These are phyloP conservation scores for Aureobasidium melanogenum DNA, from an alignment of 2,329 filamentous ascomycete species.

Conservation along the genomic window DNA sequence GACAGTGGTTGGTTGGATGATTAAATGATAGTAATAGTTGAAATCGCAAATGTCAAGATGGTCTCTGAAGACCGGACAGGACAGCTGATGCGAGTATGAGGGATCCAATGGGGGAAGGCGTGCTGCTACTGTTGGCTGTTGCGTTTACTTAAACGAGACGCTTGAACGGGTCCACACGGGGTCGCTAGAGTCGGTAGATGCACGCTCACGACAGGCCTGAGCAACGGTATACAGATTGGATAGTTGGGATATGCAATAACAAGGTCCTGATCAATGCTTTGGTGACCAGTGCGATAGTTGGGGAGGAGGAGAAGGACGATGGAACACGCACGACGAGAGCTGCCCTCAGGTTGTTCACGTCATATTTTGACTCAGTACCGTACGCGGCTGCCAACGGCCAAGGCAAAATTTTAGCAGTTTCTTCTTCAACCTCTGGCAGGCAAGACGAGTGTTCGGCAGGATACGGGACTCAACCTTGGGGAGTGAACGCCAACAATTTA, in stretches of 20 bases:
- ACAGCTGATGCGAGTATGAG: neutral
- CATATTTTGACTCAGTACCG: constrained; percentile 4
- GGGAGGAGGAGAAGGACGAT: neutral
- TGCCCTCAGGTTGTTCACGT: neutral
- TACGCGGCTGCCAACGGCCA: neutral
- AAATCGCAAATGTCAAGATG: neutral
- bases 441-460: neutral
- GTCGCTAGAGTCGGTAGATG: neutral
- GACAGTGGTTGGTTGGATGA: neutral
- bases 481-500: neutral
- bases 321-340: neutral
- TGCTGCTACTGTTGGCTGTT: neutral
- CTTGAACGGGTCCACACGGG: constrained; percentile 1
- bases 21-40: neutral
- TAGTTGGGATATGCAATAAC: neutral
- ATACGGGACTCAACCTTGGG: neutral
- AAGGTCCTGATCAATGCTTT: neutral
- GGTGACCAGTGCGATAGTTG: neutral
- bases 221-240: neutral
- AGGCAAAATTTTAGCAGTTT: constrained; percentile 8
- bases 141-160: neutral
- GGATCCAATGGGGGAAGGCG: neutral
- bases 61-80: neutral
- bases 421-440: constrained; percentile 2
- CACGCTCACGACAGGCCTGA: neutral